These are phyloP conservation scores for Endocarpon pusillum DNA, from an alignment of 495 filamentous ascomycete species.

Conservation along the genomic window DNA sequence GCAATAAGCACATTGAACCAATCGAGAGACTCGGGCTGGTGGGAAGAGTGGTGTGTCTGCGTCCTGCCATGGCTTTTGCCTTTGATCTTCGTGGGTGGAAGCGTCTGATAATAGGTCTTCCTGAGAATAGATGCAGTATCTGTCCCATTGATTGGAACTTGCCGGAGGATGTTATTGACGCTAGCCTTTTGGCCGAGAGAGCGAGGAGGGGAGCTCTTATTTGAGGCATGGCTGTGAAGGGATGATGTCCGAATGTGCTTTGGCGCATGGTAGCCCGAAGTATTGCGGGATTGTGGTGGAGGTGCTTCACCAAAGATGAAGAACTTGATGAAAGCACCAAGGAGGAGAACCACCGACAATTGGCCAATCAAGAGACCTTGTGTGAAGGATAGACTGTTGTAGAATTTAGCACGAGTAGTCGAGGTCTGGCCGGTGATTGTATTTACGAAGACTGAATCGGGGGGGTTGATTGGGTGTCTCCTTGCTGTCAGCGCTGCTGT, in stretches of 20 bases:
- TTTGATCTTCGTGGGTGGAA: slow-evolving; percentile 22
- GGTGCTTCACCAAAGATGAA: slow-evolving; percentile 97
- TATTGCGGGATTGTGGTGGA: slow-evolving; percentile 59
- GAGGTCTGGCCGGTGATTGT: too few relatives aligned
- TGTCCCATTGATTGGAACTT: slow-evolving; percentile 34
- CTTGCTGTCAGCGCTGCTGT: too few relatives aligned
- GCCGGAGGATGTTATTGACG: slow-evolving; percentile 53
- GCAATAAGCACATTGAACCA: slow-evolving; percentile 99
- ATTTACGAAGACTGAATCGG: slow-evolving; percentile 36
- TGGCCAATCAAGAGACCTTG: slow-evolving; percentile 90
- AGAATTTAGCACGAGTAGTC: slow-evolving; percentile 5
- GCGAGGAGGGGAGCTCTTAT: slow-evolving; percentile 12
- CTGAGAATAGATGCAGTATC: slow-evolving; percentile 82
- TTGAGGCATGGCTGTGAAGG: slow-evolving; percentile 23
- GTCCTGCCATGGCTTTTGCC: slow-evolving; percentile 26
- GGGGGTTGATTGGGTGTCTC: too few relatives aligned
- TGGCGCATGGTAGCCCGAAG: slow-evolving; percentile 44
- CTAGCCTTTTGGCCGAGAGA: slow-evolving; percentile 50
- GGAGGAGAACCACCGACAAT: slow-evolving; percentile 71
- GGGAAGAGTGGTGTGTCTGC: slow-evolving; percentile 42
- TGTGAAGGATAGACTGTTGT: slow-evolving; percentile 61
- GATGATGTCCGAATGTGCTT: slow-evolving; percentile 44
- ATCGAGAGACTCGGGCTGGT: slow-evolving; percentile 96
- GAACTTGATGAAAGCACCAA: slow-evolving; percentile 95
- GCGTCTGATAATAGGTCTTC: slow-evolving; percentile 96